Percentiles rank a stretch among this genome's conserved stretches.
Evolutionary conservation across 805 yeast genomes (phyloP).

Genomic region (Millerozyma acaciae): DNA sequence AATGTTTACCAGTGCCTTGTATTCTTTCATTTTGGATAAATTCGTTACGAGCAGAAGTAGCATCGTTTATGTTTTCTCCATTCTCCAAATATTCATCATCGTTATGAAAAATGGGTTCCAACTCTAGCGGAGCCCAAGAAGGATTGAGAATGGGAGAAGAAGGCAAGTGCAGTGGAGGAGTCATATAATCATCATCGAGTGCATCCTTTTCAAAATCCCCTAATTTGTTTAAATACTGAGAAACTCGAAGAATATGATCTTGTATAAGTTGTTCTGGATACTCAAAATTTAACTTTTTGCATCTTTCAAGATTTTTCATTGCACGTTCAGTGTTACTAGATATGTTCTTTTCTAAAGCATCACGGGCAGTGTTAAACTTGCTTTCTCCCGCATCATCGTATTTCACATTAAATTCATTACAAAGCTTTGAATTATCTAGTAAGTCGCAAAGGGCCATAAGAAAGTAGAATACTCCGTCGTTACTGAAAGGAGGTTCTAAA

Average conservation of each 20-base stretch:
- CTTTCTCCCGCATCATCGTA: conserved; percentile 3
- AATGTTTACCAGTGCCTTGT: too few species aligned
- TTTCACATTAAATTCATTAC: conserved; percentile 6
- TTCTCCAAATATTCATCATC: background rate
- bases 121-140: conserved; percentile 1
- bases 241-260: conserved; percentile 8
- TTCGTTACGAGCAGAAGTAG: too few species aligned
- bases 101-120: conserved; percentile 1
- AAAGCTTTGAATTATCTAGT: conserved; percentile 19
- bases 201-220: too few species aligned
- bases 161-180: too few species aligned
- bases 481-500: conserved; percentile 40
- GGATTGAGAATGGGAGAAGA: background rate
- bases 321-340: conserved; percentile 8
- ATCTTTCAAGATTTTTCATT: conserved; percentile 15
- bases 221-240: conserved; percentile 4
- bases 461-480: conserved; percentile 40
- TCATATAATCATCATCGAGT: too few species aligned
- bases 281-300: conserved; percentile 21
- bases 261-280: conserved; percentile 20
- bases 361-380: conserved; percentile 1
- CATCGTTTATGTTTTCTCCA: too few species aligned
- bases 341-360: conserved; percentile 9
- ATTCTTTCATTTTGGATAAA: too few species aligned
- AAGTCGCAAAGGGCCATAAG: conserved; percentile 29